Conservation (phyloP, 805 yeast species). For the Sungouiella blattae region DNA sequence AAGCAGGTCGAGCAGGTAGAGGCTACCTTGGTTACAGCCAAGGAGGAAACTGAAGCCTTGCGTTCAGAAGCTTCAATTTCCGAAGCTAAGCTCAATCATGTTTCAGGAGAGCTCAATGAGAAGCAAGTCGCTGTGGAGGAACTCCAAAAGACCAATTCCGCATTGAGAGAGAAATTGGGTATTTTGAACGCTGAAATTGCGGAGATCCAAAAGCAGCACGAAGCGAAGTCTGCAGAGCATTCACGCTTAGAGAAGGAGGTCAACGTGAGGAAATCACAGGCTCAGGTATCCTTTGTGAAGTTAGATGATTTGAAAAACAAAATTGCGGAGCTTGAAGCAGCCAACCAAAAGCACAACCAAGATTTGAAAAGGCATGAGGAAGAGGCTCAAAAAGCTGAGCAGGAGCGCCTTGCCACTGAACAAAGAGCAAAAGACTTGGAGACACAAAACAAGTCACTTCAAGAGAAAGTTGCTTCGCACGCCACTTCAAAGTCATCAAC, state of each 20-base stretch:
- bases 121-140: slow-evolving; percentile 59
- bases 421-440: slow-evolving; percentile 6
- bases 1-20: slow-evolving; percentile 73
- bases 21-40: slow-evolving; percentile 52
- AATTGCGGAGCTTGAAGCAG: slow-evolving; percentile 23
- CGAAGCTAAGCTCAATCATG: slow-evolving; percentile 74
- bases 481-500: too few species aligned
- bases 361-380: slow-evolving; percentile 14
- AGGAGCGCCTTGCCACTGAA: slow-evolving; percentile 9
- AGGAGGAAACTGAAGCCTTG: slow-evolving; percentile 63
- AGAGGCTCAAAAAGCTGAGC: slow-evolving; percentile 5
- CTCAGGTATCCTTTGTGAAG: slow-evolving; percentile 56
- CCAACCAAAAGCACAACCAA: slow-evolving; percentile 20
- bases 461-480: too few species aligned
- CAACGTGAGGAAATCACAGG: slow-evolving; percentile 67
- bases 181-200: slow-evolving; percentile 62
- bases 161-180: slow-evolving; percentile 67
- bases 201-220: slow-evolving; percentile 55
- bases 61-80: slow-evolving; percentile 69
- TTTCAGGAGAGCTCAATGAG: slow-evolving; percentile 60
- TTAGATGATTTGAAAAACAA: slow-evolving; percentile 35
- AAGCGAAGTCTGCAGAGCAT: slow-evolving; percentile 48
- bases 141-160: slow-evolving; percentile 63
- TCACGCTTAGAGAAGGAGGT: slow-evolving; percentile 61
- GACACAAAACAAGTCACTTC: background rate